Evolutionary conservation across 768 basidiomycete genomes (phyloP).

Genomic region (Pilatotrama ljubarskyi): DNA sequence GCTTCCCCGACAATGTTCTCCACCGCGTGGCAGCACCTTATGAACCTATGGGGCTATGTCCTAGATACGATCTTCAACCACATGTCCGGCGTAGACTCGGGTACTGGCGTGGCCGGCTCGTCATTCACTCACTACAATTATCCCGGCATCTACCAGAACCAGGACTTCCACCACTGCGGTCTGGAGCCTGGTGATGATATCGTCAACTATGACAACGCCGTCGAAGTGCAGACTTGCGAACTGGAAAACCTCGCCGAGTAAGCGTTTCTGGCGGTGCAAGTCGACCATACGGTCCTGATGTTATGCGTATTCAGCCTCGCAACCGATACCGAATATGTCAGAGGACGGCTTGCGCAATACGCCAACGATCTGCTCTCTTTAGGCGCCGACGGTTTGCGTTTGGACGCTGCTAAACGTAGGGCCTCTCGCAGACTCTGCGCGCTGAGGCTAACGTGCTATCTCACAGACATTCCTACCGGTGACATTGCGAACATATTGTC

Average conservation of each 20-base stretch:
- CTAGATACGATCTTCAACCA: constrained; percentile 63
- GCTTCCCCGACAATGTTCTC: neutral
- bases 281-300: neutral
- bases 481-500: constrained; percentile 57
- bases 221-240: constrained; percentile 50
- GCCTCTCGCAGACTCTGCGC: neutral
- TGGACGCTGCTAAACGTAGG: constrained; percentile 68
- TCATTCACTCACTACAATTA: constrained; percentile 52
- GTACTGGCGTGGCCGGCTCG: constrained; percentile 50
- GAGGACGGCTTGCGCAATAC: constrained; percentile 53
- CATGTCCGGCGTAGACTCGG: constrained; percentile 54
- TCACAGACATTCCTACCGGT: constrained; percentile 50
- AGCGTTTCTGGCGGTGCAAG: constrained; percentile 8
- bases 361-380: constrained; percentile 61
- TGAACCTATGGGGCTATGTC: constrained; percentile 28
- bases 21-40: constrained; percentile 5
- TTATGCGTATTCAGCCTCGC: constrained; percentile 44
- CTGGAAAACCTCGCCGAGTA: constrained; percentile 42
- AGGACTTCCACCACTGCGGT: constrained; percentile 67
- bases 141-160: constrained; percentile 29
- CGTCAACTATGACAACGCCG: constrained; percentile 50
- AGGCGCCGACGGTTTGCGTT: constrained; percentile 60
- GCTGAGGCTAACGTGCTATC: neutral
- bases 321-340: constrained; percentile 62
- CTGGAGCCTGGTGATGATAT: constrained; percentile 53